Evolutionary conservation across 2,329 filamentous ascomycete species (phyloP).

Genomic region (Xylariaceae sp.): DNA sequence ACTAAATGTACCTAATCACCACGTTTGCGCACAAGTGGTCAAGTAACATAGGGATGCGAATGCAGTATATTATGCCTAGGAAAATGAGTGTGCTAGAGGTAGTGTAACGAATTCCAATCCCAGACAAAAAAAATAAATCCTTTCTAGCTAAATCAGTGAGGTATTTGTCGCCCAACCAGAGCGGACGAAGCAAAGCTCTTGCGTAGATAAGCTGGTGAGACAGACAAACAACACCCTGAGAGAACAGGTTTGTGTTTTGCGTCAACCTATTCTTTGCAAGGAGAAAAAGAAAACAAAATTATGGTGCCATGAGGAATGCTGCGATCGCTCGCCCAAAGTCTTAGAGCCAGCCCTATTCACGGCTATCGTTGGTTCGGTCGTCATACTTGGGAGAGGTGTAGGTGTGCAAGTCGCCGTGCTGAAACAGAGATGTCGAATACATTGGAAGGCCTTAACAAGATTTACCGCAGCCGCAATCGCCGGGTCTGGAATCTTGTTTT

Average conservation of each 20-base stretch:
- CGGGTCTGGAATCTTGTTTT: too few species aligned
- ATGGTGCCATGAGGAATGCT: slow-evolving; percentile 15
- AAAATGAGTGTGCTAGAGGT: slow-evolving; percentile 1
- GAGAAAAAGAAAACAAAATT: slow-evolving; percentile 11
- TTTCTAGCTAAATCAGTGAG: slow-evolving; percentile 5
- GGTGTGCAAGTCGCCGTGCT: too few species aligned
- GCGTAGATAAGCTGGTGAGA: slow-evolving; percentile 8
- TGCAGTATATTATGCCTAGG: slow-evolving; percentile 15
- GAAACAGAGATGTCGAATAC: too few species aligned
- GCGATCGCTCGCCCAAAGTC: slow-evolving; percentile 29
- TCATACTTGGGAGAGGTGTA: too few species aligned
- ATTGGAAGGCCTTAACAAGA: too few species aligned
- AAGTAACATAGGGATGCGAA: slow-evolving; percentile 3
- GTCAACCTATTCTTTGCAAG: too few species aligned
- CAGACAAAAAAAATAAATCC: slow-evolving; percentile 3
- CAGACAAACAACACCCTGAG: slow-evolving; percentile 5
- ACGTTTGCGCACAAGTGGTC: slow-evolving; percentile 10
- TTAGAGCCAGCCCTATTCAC: slow-evolving; percentile 19
- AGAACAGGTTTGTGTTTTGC: background rate
- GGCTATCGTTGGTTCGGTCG: slow-evolving; percentile 3
- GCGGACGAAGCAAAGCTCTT: slow-evolving; percentile 15
- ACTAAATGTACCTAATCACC: slow-evolving; percentile 15
- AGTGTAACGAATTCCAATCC: background rate
- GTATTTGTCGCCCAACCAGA: slow-evolving; percentile 10
- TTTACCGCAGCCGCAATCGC: too few species aligned